Conservation (phyloP, 192 early-diverging fungal genomes). For the Spizellomyces punctatus region DNA sequence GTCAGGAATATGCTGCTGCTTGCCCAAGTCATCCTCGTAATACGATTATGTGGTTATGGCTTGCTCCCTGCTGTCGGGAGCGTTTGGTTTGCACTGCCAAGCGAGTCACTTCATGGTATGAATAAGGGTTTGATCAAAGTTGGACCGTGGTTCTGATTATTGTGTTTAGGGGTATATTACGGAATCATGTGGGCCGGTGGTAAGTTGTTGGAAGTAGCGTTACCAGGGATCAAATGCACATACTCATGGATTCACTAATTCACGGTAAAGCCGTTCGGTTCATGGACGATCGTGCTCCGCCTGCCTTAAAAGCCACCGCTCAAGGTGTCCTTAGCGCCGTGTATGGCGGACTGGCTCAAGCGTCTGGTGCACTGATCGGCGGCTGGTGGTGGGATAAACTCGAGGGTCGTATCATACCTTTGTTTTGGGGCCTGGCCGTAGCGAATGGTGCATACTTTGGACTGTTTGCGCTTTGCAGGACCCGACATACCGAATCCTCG, state of each 20-base stretch:
- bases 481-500: too few relatives aligned
- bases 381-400: slow-evolving; percentile 5
- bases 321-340: slow-evolving; percentile 1
- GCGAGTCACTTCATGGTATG: slow-evolving; percentile 7
- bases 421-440: too few relatives aligned
- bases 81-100: slow-evolving; percentile 16
- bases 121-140: too few relatives aligned
- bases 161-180: slow-evolving; percentile 1
- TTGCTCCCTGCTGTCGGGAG: background rate
- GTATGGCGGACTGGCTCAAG: slow-evolving; percentile 7
- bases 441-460: too few relatives aligned
- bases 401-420: too few relatives aligned
- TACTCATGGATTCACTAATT: background rate
- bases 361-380: slow-evolving; percentile 2
- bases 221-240: background rate
- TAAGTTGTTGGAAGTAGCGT: background rate
- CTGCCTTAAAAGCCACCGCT: background rate
- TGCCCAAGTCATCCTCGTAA: too few relatives aligned
- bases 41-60: too few relatives aligned
- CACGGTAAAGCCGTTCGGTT: background rate
- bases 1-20: too few relatives aligned
- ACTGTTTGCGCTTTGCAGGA: too few relatives aligned
- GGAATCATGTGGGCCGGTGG: slow-evolving; percentile 20
- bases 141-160: background rate
- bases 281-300: background rate